Conservation (phyloP, 352 stramenopile genomes). For the Phytophthora pisi region DNA sequence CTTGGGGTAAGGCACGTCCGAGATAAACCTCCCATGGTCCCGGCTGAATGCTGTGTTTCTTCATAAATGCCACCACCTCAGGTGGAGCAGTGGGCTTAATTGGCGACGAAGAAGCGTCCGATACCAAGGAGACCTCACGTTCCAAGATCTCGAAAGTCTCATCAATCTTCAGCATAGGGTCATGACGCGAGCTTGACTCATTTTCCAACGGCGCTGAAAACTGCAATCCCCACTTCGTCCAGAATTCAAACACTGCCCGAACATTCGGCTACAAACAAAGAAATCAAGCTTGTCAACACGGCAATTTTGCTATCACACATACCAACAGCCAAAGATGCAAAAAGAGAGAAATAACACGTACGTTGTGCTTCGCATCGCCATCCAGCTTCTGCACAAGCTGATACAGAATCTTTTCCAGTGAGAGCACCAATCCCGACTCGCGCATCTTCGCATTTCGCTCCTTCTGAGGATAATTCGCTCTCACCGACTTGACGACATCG, state of each 20-base stretch:
- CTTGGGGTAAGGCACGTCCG: conserved; percentile 59
- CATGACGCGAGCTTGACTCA: conserved; percentile 36
- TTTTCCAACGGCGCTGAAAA: conserved; percentile 52
- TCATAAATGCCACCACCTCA: conserved; percentile 83
- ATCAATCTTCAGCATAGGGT: conserved; percentile 61
- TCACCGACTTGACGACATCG: conserved; percentile 81
- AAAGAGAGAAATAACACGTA: conserved; percentile 38
- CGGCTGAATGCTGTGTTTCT: conserved; percentile 70
- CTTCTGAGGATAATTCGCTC: conserved; percentile 68
- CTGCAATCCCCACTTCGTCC: conserved; percentile 83
- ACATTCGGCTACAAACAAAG: conserved; percentile 56
- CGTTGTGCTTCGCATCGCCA: conserved; percentile 62
- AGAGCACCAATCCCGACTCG: conserved; percentile 64
- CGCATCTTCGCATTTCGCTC: conserved; percentile 82
- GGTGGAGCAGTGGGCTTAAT: conserved; percentile 65
- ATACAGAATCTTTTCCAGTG: conserved; percentile 74
- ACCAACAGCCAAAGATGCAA: neutral
- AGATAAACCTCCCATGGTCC: conserved; percentile 86
- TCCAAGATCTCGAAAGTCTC: conserved; percentile 69
- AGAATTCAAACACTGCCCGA: conserved; percentile 80
- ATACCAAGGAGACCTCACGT: conserved; percentile 56
- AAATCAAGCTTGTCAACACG: conserved; percentile 2
- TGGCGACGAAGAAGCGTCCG: conserved; percentile 72
- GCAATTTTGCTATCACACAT: conserved; percentile 3
- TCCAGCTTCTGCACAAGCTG: conserved; percentile 66